These are phyloP conservation scores for Colletotrichum sp. DNA, from an alignment of 2,329 filamentous ascomycete genomes.

Conservation along the genomic window DNA sequence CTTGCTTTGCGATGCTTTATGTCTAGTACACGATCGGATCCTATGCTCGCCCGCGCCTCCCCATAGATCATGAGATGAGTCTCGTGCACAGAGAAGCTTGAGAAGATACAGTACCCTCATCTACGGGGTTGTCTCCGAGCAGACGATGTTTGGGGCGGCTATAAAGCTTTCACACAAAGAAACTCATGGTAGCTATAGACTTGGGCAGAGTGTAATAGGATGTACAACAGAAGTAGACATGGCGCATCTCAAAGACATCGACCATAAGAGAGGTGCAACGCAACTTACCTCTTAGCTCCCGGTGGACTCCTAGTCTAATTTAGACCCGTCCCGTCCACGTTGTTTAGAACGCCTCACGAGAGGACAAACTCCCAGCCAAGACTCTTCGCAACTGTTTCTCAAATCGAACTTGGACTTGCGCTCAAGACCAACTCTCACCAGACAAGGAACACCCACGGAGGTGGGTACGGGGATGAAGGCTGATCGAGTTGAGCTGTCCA, in stretches of 20 bases:
- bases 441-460: constrained; percentile 12
- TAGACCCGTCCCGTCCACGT: background rate
- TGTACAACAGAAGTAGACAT: background rate
- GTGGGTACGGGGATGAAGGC: constrained; percentile 7
- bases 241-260: background rate
- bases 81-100: background rate
- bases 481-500: background rate
- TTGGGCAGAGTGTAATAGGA: background rate
- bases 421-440: background rate
- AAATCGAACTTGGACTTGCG: background rate
- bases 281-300: background rate
- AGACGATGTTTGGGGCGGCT: background rate
- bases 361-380: background rate
- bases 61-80: background rate
- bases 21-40: background rate
- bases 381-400: background rate
- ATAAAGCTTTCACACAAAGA: background rate
- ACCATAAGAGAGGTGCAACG: background rate
- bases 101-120: background rate
- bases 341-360: background rate
- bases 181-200: background rate
- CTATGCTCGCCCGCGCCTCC: background rate
- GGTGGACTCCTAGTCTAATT: background rate
- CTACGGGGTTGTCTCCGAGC: background rate
- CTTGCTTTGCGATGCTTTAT: background rate